Evolutionary conservation across 495 filamentous ascomycete genomes (phyloP), one percentile per base, ranked within the genome.

Genomic region (Letharia columbiana): DNA sequence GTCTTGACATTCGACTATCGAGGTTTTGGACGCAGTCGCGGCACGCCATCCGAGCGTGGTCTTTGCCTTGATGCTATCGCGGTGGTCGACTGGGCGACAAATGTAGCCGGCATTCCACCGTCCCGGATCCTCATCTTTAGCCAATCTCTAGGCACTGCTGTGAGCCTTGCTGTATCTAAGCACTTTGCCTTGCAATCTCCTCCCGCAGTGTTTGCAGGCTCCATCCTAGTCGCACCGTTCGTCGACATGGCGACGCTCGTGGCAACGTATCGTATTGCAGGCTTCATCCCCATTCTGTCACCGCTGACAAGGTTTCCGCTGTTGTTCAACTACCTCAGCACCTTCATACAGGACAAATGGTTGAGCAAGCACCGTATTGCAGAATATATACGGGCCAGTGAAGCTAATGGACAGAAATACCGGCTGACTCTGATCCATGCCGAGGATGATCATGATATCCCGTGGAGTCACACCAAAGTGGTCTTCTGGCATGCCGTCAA

Each of bases 101-200:
- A 84, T 44, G 75, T 83, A 3, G 85, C 85, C 23, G 75, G 78
- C 5, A 81, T 94, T 33, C 81, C 87, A 1, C 73, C 90, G 0
- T 75, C 79, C n/a, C 81, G 84, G 17, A 91, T 94, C 64, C 78
- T 91, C 23, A 75, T 92, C 39, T 76, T 93, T 39, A 88, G 88
- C 45, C 91, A 94, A 69, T 88, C 84, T 65, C 81, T 95, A 31
- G 91, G 91, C 40, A 92, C 91, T 1, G 91, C 87, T 2, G 87
- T 93, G 0, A 81, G 81, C 31, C 72, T 84, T 28, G 90, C 78
- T n/a, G 79, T 87, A 3, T 83, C 81, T 0, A 83, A 90, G 57
- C 78, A 82, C 57, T 88, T 87, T 66, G 77, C 80, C 60, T 47
- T 70, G 17, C 72, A 75, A 65, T 68, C 71, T 20, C 71, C 70